A percentile compares a stretch with the other conserved stretches of the same genome.
Evolutionary conservation across 2,329 filamentous ascomycete genomes (phyloP).

Genomic region (Hirsutella thompsonii): DNA sequence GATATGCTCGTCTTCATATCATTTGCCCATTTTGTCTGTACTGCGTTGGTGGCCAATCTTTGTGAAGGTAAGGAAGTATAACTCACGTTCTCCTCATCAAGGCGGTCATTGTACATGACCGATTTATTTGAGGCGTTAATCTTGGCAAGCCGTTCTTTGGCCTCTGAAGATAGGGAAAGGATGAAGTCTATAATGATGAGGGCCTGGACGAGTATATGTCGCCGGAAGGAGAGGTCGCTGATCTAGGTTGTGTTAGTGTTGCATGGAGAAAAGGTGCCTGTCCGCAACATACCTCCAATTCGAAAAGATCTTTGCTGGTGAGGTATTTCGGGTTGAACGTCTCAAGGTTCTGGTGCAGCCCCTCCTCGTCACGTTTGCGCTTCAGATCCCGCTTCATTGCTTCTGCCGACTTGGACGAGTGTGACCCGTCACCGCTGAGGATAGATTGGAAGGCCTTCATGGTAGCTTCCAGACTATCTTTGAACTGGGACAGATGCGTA

Average conservation of each 20-base stretch:
- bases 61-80: neutral
- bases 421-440: constrained; percentile 32
- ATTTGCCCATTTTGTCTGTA: constrained; percentile 67
- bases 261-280: neutral
- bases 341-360: constrained; percentile 34
- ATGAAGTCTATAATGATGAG: constrained; percentile 93
- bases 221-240: constrained; percentile 84
- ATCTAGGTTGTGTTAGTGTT: constrained; percentile 37
- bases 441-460: constrained; percentile 41
- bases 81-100: constrained; percentile 74
- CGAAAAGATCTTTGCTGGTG: constrained; percentile 92
- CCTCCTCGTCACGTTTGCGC: constrained; percentile 49
- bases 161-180: constrained; percentile 70
- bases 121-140: constrained; percentile 65
- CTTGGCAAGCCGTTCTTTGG: constrained; percentile 65
- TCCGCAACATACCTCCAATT: constrained; percentile 57
- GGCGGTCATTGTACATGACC: constrained; percentile 66
- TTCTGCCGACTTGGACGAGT: constrained; percentile 39
- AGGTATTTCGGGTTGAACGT: constrained; percentile 93
- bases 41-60: constrained; percentile 5
- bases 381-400: constrained; percentile 56
- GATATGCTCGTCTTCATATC: constrained; percentile 69
- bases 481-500: constrained; percentile 67
- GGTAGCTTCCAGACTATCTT: constrained; percentile 57
- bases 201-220: constrained; percentile 89